Evolutionary conservation across 768 basidiomycete genomes (phyloP).

Genomic region (Mycena galopus): DNA sequence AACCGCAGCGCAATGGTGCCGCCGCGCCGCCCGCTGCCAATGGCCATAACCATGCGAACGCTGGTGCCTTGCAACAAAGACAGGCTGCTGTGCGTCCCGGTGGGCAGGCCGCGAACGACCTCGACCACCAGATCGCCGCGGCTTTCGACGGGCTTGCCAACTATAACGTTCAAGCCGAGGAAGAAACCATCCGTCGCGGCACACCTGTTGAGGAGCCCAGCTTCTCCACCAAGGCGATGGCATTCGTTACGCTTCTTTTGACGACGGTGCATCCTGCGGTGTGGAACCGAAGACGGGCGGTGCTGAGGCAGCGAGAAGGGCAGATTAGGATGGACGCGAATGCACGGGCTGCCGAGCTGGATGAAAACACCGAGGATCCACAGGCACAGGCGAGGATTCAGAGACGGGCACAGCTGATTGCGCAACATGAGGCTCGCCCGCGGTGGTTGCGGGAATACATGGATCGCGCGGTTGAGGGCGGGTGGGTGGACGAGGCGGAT

Average conservation of each 20-base stretch:
- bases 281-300: conserved; percentile 75
- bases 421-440: conserved; percentile 65
- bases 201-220: conserved; percentile 57
- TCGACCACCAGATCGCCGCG: conserved; percentile 46
- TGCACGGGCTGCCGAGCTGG: conserved; percentile 49
- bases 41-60: conserved; percentile 19
- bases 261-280: conserved; percentile 80
- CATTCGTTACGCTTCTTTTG: conserved; percentile 69
- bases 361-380: conserved; percentile 43
- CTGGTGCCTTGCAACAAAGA: conserved; percentile 21
- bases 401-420: conserved; percentile 58
- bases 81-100: conserved; percentile 21
- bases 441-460: conserved; percentile 76
- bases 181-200: conserved; percentile 58
- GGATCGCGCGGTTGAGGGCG: conserved; percentile 71
- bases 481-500: conserved; percentile 79
- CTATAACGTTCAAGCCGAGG: conserved; percentile 69
- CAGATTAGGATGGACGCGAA: conserved; percentile 76
- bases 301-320: conserved; percentile 74
- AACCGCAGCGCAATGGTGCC: conserved; percentile 41
- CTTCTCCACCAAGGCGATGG: conserved; percentile 61
- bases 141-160: conserved; percentile 67
- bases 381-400: conserved; percentile 49
- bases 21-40: conserved; percentile 30
- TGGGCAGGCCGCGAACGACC: conserved; percentile 29